Conservation (phyloP, 192 early-diverging fungal genomes). For the Podila verticillata region DNA sequence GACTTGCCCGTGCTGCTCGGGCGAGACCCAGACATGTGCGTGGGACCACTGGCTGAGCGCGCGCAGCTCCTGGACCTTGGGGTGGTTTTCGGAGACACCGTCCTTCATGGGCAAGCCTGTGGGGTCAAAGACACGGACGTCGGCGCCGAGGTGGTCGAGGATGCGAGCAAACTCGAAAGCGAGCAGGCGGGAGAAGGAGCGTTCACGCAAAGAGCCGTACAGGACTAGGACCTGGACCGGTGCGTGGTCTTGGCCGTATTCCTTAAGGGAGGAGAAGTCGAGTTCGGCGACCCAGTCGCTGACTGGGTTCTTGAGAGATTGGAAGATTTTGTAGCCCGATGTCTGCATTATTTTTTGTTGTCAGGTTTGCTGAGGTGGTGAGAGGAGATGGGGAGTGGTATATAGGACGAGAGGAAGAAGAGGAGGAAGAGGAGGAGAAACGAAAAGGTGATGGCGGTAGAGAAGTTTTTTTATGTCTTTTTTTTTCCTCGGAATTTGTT, state of each 20-base stretch:
- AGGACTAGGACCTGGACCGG: conserved; percentile 56
- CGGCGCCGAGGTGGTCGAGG: conserved; percentile 58
- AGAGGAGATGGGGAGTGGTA: background rate
- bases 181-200: conserved; percentile 60
- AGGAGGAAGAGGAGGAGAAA: background rate
- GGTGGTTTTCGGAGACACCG: conserved; percentile 57
- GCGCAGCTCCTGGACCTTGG: conserved; percentile 60
- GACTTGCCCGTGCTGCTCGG: conserved; percentile 63
- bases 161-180: conserved; percentile 62
- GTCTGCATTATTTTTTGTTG: too few species aligned
- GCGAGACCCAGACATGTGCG: conserved; percentile 62
- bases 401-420: background rate
- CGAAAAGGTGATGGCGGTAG: background rate
- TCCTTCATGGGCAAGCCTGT: conserved; percentile 61
- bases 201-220: conserved; percentile 58
- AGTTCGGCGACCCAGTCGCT: conserved; percentile 42
- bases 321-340: conserved; percentile 27
- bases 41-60: conserved; percentile 61
- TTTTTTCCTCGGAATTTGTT: too few species aligned
- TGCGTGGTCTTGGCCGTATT: conserved; percentile 16
- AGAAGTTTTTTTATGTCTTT: too few species aligned
- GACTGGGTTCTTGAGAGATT: conserved; percentile 10
- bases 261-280: conserved; percentile 22
- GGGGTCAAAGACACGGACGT: conserved; percentile 61
- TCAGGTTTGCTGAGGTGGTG: too few species aligned